Evolutionary conservation across 495 filamentous ascomycete species (phyloP), one percentile per base, ranked within the genome.

Genomic region (Annulohypoxylon nitens): DNA sequence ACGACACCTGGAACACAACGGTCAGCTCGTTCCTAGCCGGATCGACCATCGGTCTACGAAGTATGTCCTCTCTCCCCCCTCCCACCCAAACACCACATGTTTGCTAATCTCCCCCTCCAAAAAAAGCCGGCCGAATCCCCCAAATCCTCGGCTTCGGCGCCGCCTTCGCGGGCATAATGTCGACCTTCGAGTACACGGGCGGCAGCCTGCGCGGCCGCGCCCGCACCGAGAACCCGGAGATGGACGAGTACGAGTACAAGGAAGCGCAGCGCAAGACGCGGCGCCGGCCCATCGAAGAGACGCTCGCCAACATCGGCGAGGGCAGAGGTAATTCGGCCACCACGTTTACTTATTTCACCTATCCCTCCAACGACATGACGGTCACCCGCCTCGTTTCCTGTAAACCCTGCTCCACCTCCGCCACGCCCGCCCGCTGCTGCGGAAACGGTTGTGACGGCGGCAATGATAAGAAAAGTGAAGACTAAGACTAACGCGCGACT

Each of bases 221-320:
- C 33, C 81, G 81, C 74, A 83, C 84, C 67, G 74, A 75, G 59
- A 86, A 92, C 54, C 81, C 79, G 0, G 81, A 86, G 16, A 84
- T 90, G 61, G 95, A 98, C 76, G 93, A 97, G 76, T 94, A 91
- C 69, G 90, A 91, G 68, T 86, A 90, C 76, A 95, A 95, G 78
- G 88, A 96, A 78, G 81, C 86, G 57, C 69, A 97, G 77, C 88
- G 94, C 76, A 91, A 87, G 84, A 90, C 88, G 73, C 88, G 90
- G 75, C 86, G 94, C 79, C 86, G 90, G 68, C 92, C 94, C 20
- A 86, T 94, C 25, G 90, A 95, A 79, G 90, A 98, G 83, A 97
- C 93, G 8, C 82, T 98, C 63, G 85, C 88, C 9, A 86, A 95
- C 65, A 65, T 98, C 62, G 97, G 97, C 30, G 97, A 99, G 85